Base-by-base conservation (phyloP, 805 yeast genomes). In the Teunomyces cretensis region DNA sequence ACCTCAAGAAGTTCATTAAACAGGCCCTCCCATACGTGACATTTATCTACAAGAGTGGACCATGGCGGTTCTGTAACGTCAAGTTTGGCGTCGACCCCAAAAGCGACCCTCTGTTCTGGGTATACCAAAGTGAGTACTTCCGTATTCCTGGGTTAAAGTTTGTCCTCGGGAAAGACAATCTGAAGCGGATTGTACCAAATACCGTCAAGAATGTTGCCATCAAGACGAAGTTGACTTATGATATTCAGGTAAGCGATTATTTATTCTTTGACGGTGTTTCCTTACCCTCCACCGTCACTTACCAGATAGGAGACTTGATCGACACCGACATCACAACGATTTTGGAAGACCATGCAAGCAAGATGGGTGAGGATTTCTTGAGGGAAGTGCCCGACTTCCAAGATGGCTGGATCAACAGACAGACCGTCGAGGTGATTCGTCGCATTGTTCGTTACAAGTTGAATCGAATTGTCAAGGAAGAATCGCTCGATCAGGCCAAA, bases 21-120 rank as follows among this genome's bases (percentile, higher is more conserved):
- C 83, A 78, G 50, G 95, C 97, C 0, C 62, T 94, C 41, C 96
- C 98, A 0, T 84, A 87, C 60, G 86, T 89, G 0, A 78, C 96
- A 0, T 94, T 82, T 60, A 77, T 88, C 33, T 86, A 83, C 60
- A 81, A 86, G 30, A 86, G 86, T 57, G 99, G 99, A 0, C 99
- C 98, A 0, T 94, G 96, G 96, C 76, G 98, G 55, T 89, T 88
- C 48, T 80, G 94, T 9, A 89, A 85, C 60, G 82, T 90, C 37
- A 78, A 71, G 52, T 81, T 83, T 53, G 97, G 97, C 0, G 73
- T 83, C 32, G 88, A 92, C 64, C 97, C 98, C 0, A 68, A 78
- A 33, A 54, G 64, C 1, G 81, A 84, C 39, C 55, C 66, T 1
- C 60, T 69, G 9, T 83, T 73, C 53, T 83, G 87, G 47, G 64